Base-by-base conservation (phyloP, 257 asterid genomes). In the Lycium barbarum region DNA sequence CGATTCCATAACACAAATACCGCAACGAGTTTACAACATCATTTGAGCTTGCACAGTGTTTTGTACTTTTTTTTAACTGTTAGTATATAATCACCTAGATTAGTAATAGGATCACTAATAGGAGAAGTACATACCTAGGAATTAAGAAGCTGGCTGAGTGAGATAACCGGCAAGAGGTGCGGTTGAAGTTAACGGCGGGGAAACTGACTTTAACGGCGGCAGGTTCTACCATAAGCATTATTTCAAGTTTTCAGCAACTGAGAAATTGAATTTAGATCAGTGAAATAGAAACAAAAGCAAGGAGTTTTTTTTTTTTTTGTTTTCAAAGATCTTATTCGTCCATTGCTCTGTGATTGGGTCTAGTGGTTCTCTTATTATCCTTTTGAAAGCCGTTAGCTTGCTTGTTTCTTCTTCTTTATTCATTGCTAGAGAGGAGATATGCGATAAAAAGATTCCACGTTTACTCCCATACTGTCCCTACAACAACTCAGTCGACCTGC, bases 141-240 rank as follows among this genome's bases (percentile, higher is more conserved):
- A 88, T 82, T 26, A 88, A 84, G 86, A 84, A 83, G 87, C 92
- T 84, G 84, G 91, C 79, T 12, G 96, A 90, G 88, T 49, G 89
- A 51, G 90, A 57, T 71, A 90, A 87, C 87, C 84, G 88, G 85
- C 90, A 89, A 59, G 86, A 68, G 83, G 89, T 84, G 9, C 88
- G 86, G 74, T 87, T 87, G 87, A 94, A 89, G 82, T 61, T 82
- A 4, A 88, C 90, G 85, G 91, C 83, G 85, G 91, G 84, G 83
- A 92, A 88, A 57, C 91, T 88, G 87, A 89, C 90, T 85, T 92
- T 88, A 74, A 88, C 87, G 88, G 93, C n/a, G 84, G 91, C 90
- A 43, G 93, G 87, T 51, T 95, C 98, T 72, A 93, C 47, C 95
- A 90, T 84, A 90, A 94, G 89, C 99, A 94, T 91, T 86, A 26